Percentiles rank a stretch among this genome's conserved stretches.
These are phyloP conservation scores for Scedosporium boydii DNA, from an alignment of 2,329 filamentous ascomycete species.

Conservation along the genomic window DNA sequence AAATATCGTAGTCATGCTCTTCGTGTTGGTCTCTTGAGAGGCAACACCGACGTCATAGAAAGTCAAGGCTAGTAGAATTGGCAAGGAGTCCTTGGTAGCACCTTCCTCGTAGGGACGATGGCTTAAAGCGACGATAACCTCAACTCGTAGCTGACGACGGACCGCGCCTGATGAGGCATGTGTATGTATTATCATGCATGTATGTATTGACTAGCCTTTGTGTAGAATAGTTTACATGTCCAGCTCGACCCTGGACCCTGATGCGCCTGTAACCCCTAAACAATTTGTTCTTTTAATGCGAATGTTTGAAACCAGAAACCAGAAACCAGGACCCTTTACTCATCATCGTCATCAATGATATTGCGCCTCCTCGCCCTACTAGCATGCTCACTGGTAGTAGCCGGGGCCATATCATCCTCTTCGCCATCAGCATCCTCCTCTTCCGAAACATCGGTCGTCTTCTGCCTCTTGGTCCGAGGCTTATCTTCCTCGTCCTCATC, in stretches of 20 bases:
- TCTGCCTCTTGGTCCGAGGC: constrained; percentile 21
- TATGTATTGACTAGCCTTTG: not conserved
- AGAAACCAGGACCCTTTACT: constrained; percentile 17
- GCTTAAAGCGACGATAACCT: too few relatives aligned
- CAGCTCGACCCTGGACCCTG: not conserved
- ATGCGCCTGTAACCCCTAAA: not conserved
- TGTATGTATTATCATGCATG: not conserved
- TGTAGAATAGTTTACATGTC: not conserved
- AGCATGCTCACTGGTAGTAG: constrained; percentile 11
- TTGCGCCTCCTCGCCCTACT: constrained; percentile 43
- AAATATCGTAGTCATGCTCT: too few relatives aligned
- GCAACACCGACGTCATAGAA: too few relatives aligned
- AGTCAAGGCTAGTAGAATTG: too few relatives aligned
- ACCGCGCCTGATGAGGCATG: not conserved
- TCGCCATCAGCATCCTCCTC: constrained; percentile 45
- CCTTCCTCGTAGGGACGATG: too few relatives aligned
- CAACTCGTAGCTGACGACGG: too few relatives aligned
- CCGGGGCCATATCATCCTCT: constrained; percentile 32
- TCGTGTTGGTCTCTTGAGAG: too few relatives aligned
- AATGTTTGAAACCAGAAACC: not conserved
- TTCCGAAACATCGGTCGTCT: constrained; percentile 38
- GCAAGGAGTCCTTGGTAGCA: too few relatives aligned
- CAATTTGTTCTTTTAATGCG: not conserved
- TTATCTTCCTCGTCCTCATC: constrained; percentile 33
- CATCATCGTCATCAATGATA: constrained; percentile 52